A percentile compares a stretch with the other conserved stretches of the same genome.
Evolutionary conservation across 1,284 basidiomycete species (phyloP).

Genomic region (Prillingera fragicola): DNA sequence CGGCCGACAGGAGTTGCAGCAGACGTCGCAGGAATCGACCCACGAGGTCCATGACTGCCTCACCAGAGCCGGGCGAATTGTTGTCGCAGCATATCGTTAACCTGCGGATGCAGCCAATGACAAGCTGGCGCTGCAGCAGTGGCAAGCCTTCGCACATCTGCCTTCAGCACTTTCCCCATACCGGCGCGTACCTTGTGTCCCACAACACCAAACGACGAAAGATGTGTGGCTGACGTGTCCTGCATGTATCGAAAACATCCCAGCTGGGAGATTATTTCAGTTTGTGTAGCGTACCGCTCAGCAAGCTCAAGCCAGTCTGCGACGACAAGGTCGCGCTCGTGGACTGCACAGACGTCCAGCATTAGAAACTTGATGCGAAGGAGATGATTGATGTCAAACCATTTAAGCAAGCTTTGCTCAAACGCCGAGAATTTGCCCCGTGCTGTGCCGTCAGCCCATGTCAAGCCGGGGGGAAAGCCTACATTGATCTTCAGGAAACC

Average conservation of each 20-base stretch:
- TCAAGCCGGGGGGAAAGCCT: neutral
- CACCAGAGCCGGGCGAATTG: neutral
- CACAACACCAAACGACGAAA: slow-evolving; percentile 10
- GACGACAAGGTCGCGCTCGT: neutral
- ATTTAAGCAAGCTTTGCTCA: slow-evolving; percentile 11
- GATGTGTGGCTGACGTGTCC: slow-evolving; percentile 10
- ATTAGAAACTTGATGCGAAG: slow-evolving; percentile 8
- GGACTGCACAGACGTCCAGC: slow-evolving; percentile 3
- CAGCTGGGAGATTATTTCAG: slow-evolving; percentile 1
- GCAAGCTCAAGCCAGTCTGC: slow-evolving; percentile 9
- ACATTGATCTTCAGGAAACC: slow-evolving; percentile 10
- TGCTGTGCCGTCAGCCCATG: no score
- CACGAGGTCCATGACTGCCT: slow-evolving; percentile 8
- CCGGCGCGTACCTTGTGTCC: slow-evolving; percentile 14
- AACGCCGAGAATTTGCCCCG: slow-evolving; percentile 3
- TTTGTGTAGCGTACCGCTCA: slow-evolving; percentile 6
- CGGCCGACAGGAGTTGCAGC: neutral
- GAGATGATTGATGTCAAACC: slow-evolving; percentile 11
- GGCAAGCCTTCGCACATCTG: slow-evolving; percentile 9
- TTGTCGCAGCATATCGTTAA: slow-evolving; percentile 4
- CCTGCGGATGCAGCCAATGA: slow-evolving; percentile 3
- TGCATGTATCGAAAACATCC: slow-evolving; percentile 13
- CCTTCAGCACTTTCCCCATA: neutral
- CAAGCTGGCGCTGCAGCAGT: neutral
- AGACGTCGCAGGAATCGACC: slow-evolving; percentile 9